phyloP scores from a whole-genome alignment of 2,329 filamentous ascomycete genomes.

The Monilinia fructigena region DNA sequence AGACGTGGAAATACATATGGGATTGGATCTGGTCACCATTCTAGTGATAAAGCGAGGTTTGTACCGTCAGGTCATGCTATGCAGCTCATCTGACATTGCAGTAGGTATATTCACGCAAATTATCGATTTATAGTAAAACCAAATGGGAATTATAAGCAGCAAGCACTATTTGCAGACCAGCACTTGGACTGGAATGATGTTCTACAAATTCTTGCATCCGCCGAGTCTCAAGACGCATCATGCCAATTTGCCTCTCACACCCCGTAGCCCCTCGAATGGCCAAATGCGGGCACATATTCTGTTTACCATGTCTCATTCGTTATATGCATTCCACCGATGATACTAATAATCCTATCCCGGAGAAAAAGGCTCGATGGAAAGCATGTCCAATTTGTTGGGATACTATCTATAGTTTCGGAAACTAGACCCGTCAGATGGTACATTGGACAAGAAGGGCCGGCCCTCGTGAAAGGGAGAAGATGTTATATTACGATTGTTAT shows the following conservation, averaged over 20 bases:
- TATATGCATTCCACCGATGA: constrained; percentile 92
- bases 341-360: constrained; percentile 53
- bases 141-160: constrained; percentile 71
- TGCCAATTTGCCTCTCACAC: constrained; percentile 91
- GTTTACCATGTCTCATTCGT: constrained; percentile 85
- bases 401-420: constrained; percentile 85
- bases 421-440: constrained; percentile 89
- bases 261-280: constrained; percentile 96
- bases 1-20: constrained; percentile 76
- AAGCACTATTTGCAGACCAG: constrained; percentile 82
- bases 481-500: constrained; percentile 86
- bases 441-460: constrained; percentile 76
- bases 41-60: constrained; percentile 84
- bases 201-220: constrained; percentile 85
- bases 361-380: constrained; percentile 78
- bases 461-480: constrained; percentile 82
- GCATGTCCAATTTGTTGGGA: constrained; percentile 97
- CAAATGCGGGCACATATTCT: constrained; percentile 96
- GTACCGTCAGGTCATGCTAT: constrained; percentile 32
- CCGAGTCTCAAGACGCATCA: constrained; percentile 80
- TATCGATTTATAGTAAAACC: constrained; percentile 96
- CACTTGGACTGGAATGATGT: constrained; percentile 90
- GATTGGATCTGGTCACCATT: constrained; percentile 83
- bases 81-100: constrained; percentile 5
- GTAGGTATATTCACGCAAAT: constrained; percentile 86